Conservation (phyloP, 129 eudicot species). For the Calendula officinalis region DNA sequence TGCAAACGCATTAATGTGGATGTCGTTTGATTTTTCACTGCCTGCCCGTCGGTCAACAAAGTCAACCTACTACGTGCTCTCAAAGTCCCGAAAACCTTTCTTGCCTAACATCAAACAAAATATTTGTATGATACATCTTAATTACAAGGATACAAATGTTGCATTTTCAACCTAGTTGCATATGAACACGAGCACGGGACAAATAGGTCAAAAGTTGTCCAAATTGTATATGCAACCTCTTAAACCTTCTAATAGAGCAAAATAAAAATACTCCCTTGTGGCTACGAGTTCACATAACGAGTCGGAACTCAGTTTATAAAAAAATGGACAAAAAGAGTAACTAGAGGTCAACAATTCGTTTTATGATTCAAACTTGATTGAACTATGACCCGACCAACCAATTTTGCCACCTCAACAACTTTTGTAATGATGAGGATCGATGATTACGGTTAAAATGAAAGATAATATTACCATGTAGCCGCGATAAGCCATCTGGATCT, state of each 20-base stretch:
- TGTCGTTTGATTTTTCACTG: slow-evolving; percentile 50
- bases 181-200: not conserved
- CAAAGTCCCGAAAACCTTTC: slow-evolving; percentile 47
- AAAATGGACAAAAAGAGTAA: too few relatives aligned
- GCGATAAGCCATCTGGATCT: slow-evolving; percentile 57
- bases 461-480: slow-evolving; percentile 50
- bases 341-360: too few relatives aligned
- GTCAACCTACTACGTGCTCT: slow-evolving; percentile 48
- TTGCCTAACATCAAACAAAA: slow-evolving; percentile 37
- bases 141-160: not conserved
- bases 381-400: not conserved
- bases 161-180: not conserved
- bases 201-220: not conserved
- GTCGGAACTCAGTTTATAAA: too few relatives aligned
- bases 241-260: not conserved
- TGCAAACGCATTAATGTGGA: too few relatives aligned
- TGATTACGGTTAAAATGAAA: not conserved
- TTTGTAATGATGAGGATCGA: not conserved
- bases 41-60: slow-evolving; percentile 48
- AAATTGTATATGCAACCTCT: not conserved
- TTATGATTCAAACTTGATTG: not conserved
- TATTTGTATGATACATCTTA: not conserved
- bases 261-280: too few relatives aligned
- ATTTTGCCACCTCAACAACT: not conserved
- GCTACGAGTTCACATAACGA: too few relatives aligned